phyloP scores from a whole-genome alignment of 2,329 filamentous ascomycete genomes.

The Trichophyton verrucosum region DNA sequence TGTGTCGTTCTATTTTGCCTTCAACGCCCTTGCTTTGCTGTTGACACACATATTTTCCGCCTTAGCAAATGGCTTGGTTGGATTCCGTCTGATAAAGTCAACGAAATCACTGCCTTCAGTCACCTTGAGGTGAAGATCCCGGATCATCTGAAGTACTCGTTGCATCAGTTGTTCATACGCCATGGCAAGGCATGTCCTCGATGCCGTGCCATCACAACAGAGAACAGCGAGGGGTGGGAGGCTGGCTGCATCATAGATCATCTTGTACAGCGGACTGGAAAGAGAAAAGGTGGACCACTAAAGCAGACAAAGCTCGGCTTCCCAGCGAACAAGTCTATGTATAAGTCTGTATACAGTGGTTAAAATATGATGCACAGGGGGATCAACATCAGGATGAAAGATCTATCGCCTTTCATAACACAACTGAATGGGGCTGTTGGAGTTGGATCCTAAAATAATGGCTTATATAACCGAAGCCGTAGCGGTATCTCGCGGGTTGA shows the following conservation, averaged over 20 bases:
- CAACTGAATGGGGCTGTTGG: background rate
- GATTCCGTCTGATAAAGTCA: constrained; percentile 41
- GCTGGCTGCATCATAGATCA: constrained; percentile 53
- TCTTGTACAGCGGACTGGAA: constrained; percentile 45
- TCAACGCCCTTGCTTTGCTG: constrained; percentile 50
- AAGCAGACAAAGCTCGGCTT: background rate
- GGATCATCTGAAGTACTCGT: constrained; percentile 49
- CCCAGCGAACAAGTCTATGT: background rate
- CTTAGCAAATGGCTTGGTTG: constrained; percentile 50
- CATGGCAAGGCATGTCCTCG: constrained; percentile 51
- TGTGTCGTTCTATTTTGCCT: constrained; percentile 55
- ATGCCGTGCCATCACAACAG: constrained; percentile 49
- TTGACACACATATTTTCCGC: constrained; percentile 55
- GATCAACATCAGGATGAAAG: background rate
- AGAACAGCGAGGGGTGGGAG: constrained; percentile 51
- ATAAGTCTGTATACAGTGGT: background rate
- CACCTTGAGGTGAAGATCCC: constrained; percentile 51
- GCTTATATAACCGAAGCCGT: no score
- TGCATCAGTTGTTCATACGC: constrained; percentile 50
- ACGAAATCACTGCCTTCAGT: constrained; percentile 41
- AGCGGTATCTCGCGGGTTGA: no score
- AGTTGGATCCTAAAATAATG: no score
- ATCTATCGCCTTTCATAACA: background rate
- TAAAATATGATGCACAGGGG: background rate
- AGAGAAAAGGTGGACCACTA: constrained; percentile 26